Evolutionary conservation across 495 filamentous ascomycete species (phyloP).

Genomic region (Trypethelium eluteriae): DNA sequence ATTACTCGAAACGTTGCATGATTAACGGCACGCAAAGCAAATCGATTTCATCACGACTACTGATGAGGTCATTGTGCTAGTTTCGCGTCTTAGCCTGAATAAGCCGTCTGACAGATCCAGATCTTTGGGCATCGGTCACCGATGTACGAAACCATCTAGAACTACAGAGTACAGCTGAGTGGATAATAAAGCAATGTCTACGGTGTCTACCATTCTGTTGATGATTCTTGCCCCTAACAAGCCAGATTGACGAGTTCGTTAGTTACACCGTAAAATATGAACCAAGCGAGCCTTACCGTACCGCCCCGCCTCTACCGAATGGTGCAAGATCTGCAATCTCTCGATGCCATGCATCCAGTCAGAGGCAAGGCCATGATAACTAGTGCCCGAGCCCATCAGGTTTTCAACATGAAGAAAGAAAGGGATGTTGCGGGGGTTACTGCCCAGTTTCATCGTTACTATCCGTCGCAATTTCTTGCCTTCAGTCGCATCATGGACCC

Average conservation of each 20-base stretch:
- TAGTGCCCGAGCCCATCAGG: background rate
- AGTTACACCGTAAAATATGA: background rate
- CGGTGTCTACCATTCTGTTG: background rate
- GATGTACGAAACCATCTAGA: too few species aligned
- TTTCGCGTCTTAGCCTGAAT: too few species aligned
- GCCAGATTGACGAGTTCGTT: background rate
- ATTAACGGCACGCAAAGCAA: background rate
- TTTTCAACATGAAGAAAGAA: background rate
- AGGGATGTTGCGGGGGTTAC: slow-evolving; percentile 1
- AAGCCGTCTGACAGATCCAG: too few species aligned
- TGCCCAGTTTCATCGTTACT: slow-evolving; percentile 2
- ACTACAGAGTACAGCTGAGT: too few species aligned
- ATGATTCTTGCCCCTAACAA: background rate
- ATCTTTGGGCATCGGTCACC: background rate
- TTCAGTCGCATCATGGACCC: background rate
- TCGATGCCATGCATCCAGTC: background rate
- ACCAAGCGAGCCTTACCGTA: background rate
- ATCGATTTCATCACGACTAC: slow-evolving; percentile 11
- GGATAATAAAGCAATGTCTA: too few species aligned
- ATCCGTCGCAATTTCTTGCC: background rate
- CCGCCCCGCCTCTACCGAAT: background rate
- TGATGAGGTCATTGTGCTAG: background rate
- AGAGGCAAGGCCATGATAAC: background rate
- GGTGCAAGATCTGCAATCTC: background rate
- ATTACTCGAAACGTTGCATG: slow-evolving; percentile 4